Percentiles rank a stretch among this genome's conserved stretches.
Evolutionary conservation across 73 alveolate species (phyloP).

Genomic region (Effrenium voratum): DNA sequence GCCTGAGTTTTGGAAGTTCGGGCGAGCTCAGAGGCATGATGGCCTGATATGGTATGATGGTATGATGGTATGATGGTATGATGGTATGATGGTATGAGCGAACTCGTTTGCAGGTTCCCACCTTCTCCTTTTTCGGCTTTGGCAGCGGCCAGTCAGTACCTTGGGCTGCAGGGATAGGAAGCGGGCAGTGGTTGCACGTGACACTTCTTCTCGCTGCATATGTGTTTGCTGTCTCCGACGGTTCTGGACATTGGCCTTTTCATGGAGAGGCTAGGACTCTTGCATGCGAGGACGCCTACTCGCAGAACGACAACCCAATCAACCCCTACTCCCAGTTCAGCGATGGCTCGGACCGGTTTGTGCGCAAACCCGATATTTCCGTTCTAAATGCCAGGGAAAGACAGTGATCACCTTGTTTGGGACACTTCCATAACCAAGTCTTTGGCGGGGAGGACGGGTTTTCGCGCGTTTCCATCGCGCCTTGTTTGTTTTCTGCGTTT

Average conservation of each 20-base stretch:
- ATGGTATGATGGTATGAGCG: background rate
- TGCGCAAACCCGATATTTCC: background rate
- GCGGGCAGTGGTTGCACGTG: no score
- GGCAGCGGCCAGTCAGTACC: constrained; percentile 59
- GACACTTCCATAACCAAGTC: background rate
- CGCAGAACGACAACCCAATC: constrained; percentile 91
- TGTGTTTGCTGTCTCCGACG: no score
- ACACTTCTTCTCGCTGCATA: no score
- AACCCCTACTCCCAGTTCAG: constrained; percentile 93
- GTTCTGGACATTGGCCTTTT: no score
- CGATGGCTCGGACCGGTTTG: background rate
- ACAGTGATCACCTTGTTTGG: background rate
- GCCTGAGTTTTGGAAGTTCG: background rate
- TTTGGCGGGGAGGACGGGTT: background rate
- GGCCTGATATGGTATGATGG: background rate
- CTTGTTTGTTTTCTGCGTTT: background rate
- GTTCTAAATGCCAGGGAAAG: background rate
- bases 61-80: background rate
- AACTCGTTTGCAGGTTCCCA: constrained; percentile 1
- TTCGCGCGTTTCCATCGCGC: background rate
- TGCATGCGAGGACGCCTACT: constrained; percentile 61
- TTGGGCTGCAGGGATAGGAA: no score
- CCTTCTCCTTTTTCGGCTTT: constrained; percentile 43
- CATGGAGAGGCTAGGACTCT: background rate
- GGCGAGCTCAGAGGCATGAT: background rate